These are phyloP conservation scores for Corymbia maculata DNA, from an alignment of 345 rosid species.

Conservation along the genomic window DNA sequence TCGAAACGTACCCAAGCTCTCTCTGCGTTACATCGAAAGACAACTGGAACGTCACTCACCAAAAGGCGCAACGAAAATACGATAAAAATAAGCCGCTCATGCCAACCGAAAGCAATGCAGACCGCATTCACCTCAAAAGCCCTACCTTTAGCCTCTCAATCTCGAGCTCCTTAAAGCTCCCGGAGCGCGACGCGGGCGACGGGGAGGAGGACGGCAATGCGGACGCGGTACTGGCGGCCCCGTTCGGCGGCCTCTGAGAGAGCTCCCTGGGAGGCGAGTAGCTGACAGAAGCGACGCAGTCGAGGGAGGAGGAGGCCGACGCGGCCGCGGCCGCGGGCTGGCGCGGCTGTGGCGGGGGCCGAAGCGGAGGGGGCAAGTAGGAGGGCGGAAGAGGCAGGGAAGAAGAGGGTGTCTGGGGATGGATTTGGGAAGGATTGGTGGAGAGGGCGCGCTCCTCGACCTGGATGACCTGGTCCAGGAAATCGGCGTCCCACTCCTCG, in stretches of 20 bases:
- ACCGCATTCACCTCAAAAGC: neutral
- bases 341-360: slow-evolving; percentile 7
- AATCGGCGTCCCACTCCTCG: slow-evolving; percentile 58
- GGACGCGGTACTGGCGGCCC: neutral
- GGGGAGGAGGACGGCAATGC: neutral
- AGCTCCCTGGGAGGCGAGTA: slow-evolving; percentile 80
- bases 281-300: neutral
- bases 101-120: neutral
- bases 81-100: rapidly evolving
- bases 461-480: slow-evolving; percentile 30
- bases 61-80: neutral
- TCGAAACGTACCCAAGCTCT: slow-evolving; percentile 48
- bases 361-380: neutral
- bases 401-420: slow-evolving; percentile 1
- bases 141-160: slow-evolving; percentile 65
- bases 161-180: slow-evolving; percentile 35
- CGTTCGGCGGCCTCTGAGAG: slow-evolving; percentile 33
- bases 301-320: neutral
- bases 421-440: neutral
- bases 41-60: neutral
- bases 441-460: slow-evolving; percentile 30
- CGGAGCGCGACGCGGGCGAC: neutral
- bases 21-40: slow-evolving; percentile 17
- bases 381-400: neutral
- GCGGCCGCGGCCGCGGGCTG: slow-evolving; percentile 5